Percentiles rank a stretch among this genome's conserved stretches.
Evolutionary conservation across 1,284 basidiomycete genomes (phyloP).

Genomic region (Leccinum angustisporum): DNA sequence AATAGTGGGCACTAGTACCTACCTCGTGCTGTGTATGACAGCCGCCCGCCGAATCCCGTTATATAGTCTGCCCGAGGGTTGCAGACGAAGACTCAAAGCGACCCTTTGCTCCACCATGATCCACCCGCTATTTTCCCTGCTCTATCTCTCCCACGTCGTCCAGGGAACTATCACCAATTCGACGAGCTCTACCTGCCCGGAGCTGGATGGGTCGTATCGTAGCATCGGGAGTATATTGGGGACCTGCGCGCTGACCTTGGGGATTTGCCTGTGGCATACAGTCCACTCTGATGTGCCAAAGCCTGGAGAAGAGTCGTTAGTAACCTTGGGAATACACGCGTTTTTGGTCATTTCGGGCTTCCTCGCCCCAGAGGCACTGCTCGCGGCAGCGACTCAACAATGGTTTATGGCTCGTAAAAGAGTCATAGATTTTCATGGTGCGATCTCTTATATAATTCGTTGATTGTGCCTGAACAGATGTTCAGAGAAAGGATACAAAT

Average conservation of each 20-base stretch:
- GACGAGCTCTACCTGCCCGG: background rate
- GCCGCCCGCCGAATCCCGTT: too few species aligned
- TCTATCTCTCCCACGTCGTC: background rate
- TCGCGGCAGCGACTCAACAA: background rate
- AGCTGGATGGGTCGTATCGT: background rate
- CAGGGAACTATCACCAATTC: background rate
- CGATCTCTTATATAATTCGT: background rate
- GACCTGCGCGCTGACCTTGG: background rate
- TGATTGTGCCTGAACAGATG: background rate
- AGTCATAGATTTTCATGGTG: too few species aligned
- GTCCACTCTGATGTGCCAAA: background rate
- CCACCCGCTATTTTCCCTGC: background rate
- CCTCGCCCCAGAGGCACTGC: background rate
- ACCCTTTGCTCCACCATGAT: background rate
- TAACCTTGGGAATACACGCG: background rate
- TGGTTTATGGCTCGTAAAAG: too few species aligned
- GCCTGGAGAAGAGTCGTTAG: background rate
- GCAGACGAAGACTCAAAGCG: background rate
- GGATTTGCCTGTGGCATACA: background rate
- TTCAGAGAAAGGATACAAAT: background rate
- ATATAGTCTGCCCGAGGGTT: background rate
- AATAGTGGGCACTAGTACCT: too few species aligned
- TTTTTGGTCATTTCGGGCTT: background rate
- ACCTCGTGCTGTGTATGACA: too few species aligned
- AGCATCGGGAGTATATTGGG: background rate